Base-by-base conservation (phyloP, 1,139 yeast species). In the Yamadazyma aaseri region DNA sequence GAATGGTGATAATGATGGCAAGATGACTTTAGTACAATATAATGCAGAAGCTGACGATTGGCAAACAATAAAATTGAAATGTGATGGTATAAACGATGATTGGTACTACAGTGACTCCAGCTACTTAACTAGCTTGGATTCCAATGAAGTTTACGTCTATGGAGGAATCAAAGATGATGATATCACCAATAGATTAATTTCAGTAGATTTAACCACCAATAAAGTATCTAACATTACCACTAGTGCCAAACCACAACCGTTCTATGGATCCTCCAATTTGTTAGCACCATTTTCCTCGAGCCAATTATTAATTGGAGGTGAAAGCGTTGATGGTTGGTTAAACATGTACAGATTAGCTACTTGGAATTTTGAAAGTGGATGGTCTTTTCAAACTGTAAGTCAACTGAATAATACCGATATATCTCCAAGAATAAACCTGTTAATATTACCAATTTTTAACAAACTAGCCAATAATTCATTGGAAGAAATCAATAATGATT, bases 331-430 rank as follows among this genome's bases (percentile, higher is more conserved):
- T 6, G 73, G 73, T 0, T 70, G 75, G 75, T 49, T 70, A 28
- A 67, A 56, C 44, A 67, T 70, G 74, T 58, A 58, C 44, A 75
- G 68, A 45, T 48, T 70, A 25, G 75, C 75, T 3, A 63, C 71
- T 0, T 70, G 76, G 76, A 58, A 61, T 38, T 68, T 66, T 34
- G 40, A 45, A 26, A 53, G 71, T 17, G 76, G 76, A 0, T 70
- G 76, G 76, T 64, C 71, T 15, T 63, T 62, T 29, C 49, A 53
- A 34, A 49, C 46, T 23, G 53, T 63, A 3, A 28, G 38, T 11
- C 26, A 44, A 3, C 45, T 34, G 20, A 36, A 38, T 4, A 26
- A 41, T 4, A 26, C 40, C 3, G 38, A 40, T n/a, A 49, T 66
- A 1, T 52, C 55, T 32, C 57, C 72, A 4, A 50, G 75, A 30